A percentile compares a stretch with the other conserved stretches of the same genome.
Evolutionary conservation across 2,329 filamentous ascomycete genomes (phyloP).

Genomic region (Westerdykella ornata): DNA sequence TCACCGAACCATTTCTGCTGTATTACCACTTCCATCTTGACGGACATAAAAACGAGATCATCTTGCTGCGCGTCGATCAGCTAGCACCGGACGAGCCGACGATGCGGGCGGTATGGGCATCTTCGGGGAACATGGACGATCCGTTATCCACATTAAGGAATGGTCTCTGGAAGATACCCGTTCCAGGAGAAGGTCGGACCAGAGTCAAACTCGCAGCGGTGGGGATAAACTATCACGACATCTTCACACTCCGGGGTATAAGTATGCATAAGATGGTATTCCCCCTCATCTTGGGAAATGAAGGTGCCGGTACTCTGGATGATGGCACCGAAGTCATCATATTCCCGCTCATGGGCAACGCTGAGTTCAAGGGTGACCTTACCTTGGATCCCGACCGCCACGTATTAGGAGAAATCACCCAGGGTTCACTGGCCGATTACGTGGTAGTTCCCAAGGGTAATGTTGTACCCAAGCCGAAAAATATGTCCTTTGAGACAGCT

Average conservation of each 20-base stretch:
- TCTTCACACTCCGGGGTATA: slow-evolving; percentile 14
- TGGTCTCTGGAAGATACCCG: slow-evolving; percentile 6
- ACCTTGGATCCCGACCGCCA: slow-evolving; percentile 16
- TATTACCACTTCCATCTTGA: slow-evolving; percentile 4
- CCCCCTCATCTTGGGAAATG: slow-evolving; percentile 15
- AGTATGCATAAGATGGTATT: slow-evolving; percentile 8
- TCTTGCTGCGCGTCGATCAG: slow-evolving; percentile 5
- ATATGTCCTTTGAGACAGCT: slow-evolving; percentile 10
- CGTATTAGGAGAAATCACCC: slow-evolving; percentile 9
- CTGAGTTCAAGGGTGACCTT: slow-evolving; percentile 13
- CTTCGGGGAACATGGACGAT: slow-evolving; percentile 5
- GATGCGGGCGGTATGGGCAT: slow-evolving; percentile 10
- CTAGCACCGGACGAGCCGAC: slow-evolving; percentile 4
- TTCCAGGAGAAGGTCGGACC: slow-evolving; percentile 9
- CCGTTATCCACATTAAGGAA: slow-evolving; percentile 10
- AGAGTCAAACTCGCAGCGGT: slow-evolving; percentile 14
- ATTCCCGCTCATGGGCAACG: slow-evolving; percentile 15
- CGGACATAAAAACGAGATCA: slow-evolving; percentile 1
- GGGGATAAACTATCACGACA: slow-evolving; percentile 15
- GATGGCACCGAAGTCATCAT: slow-evolving; percentile 15
- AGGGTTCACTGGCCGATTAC: slow-evolving; percentile 18
- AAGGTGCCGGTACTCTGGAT: slow-evolving; percentile 12
- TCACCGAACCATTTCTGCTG: slow-evolving; percentile 8
- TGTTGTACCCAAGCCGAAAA: slow-evolving; percentile 10
- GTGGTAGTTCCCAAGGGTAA: slow-evolving; percentile 13